Evolutionary conservation across 1,139 yeast genomes (phyloP), one percentile per base, ranked within the genome.

Genomic region (Groenewaldozyma sp.): DNA sequence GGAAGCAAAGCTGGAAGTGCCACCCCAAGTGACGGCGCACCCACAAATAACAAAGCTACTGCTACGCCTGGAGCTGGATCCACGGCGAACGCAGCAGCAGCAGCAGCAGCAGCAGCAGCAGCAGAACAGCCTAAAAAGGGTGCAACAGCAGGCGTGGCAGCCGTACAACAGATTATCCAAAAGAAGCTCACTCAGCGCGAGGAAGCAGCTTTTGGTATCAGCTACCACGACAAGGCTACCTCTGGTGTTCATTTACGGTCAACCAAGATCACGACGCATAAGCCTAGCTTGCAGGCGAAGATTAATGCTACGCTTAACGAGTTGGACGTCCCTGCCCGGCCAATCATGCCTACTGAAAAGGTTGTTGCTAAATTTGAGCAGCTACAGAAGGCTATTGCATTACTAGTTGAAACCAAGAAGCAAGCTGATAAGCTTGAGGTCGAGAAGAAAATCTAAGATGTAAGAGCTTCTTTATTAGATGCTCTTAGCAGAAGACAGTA

Each of bases 361-460:
- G 87, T 93, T 1, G 76, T 86, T 63, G 71, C 79, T 7, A 78
- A 76, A 54, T 88, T 82, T 58, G 97, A 91, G 52, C 78, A 78
- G 45, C 62, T 91, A 39, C 71, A 83, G 42, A 76, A 81, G 48
- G 70, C 81, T 0, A 83, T 86, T 31, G 79, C 78, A 9, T 74
- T 82, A 3, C 65, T 91, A 45, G 65, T 88, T 40, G 97, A 91
- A 44, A 71, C 91, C 9, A 91, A 91, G 63, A 82, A 78, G 58
- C 95, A 86, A 40, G 76, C 76, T 28, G 98, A 91, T 60, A 87
- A 87, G 62, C 65, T 87, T 17, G 93, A 84, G 47, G 77, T 94
- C 1, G 96, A 87, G 52, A 71, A 81, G 37, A 69, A 71, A 45
- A 71, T 83, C 47, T 70, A 78, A 24, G 73, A 73, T 52, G 45